A percentile compares a stretch with the other conserved stretches of the same genome.
These are phyloP conservation scores for Trametes pubescens DNA, from an alignment of 1,284 basidiomycete genomes.

Conservation along the genomic window DNA sequence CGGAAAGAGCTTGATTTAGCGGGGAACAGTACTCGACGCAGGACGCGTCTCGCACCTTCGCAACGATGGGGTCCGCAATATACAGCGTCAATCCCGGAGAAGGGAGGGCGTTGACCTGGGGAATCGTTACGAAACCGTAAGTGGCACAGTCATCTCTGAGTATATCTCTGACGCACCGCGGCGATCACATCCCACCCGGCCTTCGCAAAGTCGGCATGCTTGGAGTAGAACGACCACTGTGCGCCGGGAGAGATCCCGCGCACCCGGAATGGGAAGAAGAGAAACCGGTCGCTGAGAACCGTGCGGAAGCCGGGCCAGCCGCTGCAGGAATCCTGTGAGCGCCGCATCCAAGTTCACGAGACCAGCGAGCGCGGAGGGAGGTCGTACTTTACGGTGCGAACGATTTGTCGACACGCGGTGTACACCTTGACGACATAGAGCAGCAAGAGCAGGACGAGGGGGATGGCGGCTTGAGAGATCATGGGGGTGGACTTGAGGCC, in stretches of 20 bases:
- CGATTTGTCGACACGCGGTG: background rate
- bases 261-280: conserved; percentile 29
- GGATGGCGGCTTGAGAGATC: background rate
- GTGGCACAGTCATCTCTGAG: conserved; percentile 3
- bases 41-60: conserved; percentile 26
- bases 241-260: conserved; percentile 31
- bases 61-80: conserved; percentile 35
- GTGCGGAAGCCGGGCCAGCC: conserved; percentile 36
- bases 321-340: conserved; percentile 14
- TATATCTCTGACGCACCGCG: conserved; percentile 22
- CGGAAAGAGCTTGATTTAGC: background rate
- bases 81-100: conserved; percentile 12
- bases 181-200: conserved; percentile 34
- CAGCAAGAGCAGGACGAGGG: conserved; percentile 5
- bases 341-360: background rate
- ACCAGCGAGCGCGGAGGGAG: background rate
- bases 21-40: too few species aligned
- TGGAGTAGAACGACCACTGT: conserved; percentile 25
- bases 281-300: conserved; percentile 25
- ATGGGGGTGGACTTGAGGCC: too few species aligned
- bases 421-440: conserved; percentile 8
- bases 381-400: conserved; percentile 2
- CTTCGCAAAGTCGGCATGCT: conserved; percentile 31
- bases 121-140: background rate
- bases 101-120: conserved; percentile 26